Conservation (phyloP, 2,329 filamentous ascomycete species). For the Didymella pinodella region DNA sequence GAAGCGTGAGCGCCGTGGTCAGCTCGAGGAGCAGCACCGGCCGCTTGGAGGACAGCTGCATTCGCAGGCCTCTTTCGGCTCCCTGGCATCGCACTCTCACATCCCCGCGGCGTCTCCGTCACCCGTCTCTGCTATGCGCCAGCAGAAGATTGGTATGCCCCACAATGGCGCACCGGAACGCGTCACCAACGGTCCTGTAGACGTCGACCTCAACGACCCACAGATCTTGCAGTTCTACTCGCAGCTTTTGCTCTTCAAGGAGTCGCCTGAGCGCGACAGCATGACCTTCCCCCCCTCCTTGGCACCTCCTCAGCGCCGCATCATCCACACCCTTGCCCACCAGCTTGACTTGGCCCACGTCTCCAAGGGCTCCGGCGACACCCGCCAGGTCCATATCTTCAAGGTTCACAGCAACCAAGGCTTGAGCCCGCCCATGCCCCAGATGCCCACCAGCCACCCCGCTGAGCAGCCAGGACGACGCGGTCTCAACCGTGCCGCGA, state of each 20-base stretch:
- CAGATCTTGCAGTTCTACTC: slow-evolving; percentile 88
- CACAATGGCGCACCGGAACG: slow-evolving; percentile 16
- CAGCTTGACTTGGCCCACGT: slow-evolving; percentile 92
- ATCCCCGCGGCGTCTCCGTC: slow-evolving; percentile 71
- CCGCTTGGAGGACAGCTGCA: slow-evolving; percentile 74
- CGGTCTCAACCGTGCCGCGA: slow-evolving; percentile 90
- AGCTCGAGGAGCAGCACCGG: slow-evolving; percentile 96
- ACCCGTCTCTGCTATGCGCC: slow-evolving; percentile 67
- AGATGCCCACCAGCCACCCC: slow-evolving; percentile 67
- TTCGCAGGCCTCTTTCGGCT: slow-evolving; percentile 86
- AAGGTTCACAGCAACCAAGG: slow-evolving; percentile 68
- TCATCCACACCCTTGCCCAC: slow-evolving; percentile 92
- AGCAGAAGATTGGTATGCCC: slow-evolving; percentile 54
- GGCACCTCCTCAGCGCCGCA: slow-evolving; percentile 82
- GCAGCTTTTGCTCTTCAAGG: slow-evolving; percentile 87
- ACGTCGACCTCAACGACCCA: slow-evolving; percentile 91
- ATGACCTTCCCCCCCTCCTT: slow-evolving; percentile 84
- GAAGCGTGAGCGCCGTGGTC: slow-evolving; percentile 93
- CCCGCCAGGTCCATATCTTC: slow-evolving; percentile 89
- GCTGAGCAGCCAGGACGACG: slow-evolving; percentile 77
- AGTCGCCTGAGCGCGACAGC: slow-evolving; percentile 77
- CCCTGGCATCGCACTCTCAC: slow-evolving; percentile 70
- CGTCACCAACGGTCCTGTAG: slow-evolving; percentile 51
- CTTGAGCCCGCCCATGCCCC: slow-evolving; percentile 68
- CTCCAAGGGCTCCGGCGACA: slow-evolving; percentile 86